Conservation (phyloP, 768 basidiomycete genomes). For the Serendipita sp. region DNA sequence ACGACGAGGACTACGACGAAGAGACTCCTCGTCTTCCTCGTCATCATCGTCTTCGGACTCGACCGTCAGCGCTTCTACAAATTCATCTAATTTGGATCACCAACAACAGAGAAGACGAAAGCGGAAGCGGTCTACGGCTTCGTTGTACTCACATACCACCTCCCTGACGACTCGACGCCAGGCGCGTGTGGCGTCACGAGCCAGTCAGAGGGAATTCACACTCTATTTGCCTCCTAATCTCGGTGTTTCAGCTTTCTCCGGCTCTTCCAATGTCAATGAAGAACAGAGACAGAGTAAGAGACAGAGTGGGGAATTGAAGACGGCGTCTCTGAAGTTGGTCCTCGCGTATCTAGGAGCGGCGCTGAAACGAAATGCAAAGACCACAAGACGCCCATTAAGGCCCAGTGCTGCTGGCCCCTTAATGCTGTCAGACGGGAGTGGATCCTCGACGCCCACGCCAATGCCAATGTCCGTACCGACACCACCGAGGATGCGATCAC, state of each 20-base stretch:
- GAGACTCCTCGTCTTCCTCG: conserved; percentile 27
- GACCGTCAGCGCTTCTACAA: neutral
- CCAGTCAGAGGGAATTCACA: conserved; percentile 45
- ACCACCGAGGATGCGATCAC: neutral
- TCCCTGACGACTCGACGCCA: conserved; percentile 19
- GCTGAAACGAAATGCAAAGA: conserved; percentile 14
- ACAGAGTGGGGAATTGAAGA: conserved; percentile 21
- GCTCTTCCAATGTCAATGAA: neutral
- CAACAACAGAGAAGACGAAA: conserved; percentile 9
- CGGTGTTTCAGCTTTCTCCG: neutral
- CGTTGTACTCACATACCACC: conserved; percentile 11
- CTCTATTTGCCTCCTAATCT: conserved; percentile 40
- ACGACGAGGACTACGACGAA: conserved; percentile 17
- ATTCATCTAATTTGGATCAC: conserved; percentile 9
- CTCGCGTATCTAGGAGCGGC: conserved; percentile 35
- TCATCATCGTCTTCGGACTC: conserved; percentile 27
- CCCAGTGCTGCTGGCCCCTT: no score
- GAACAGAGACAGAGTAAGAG: neutral
- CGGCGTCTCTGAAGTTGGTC: conserved; percentile 32
- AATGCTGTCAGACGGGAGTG: neutral
- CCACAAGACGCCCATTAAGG: neutral
- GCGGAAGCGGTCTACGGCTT: neutral
- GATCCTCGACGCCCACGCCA: neutral
- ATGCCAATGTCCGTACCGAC: neutral
- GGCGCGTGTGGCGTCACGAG: conserved; percentile 43